These are phyloP conservation scores for Penstemon barbatus DNA, from an alignment of 257 asterid species.

Conservation along the genomic window DNA sequence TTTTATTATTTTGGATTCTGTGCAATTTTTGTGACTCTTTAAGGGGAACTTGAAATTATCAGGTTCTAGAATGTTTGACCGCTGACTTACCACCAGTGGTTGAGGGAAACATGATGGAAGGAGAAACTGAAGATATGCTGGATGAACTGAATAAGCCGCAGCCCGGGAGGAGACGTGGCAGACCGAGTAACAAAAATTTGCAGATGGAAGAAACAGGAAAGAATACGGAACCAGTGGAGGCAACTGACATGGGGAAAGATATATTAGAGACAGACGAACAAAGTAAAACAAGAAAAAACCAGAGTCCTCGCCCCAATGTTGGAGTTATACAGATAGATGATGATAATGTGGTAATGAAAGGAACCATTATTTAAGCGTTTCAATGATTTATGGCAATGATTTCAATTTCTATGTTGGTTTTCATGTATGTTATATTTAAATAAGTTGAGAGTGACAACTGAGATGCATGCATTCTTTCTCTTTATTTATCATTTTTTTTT, in stretches of 20 bases:
- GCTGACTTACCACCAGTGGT: conserved; percentile 55
- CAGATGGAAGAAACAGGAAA: conserved; percentile 23
- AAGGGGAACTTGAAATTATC: conserved; percentile 17
- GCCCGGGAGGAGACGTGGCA: conserved; percentile 13
- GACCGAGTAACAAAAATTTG: conserved; percentile 24
- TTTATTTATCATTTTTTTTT: too few species aligned
- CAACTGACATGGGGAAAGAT: not conserved
- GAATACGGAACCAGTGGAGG: conserved; percentile 13
- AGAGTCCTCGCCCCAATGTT: not conserved
- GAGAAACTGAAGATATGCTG: conserved; percentile 16
- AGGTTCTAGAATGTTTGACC: conserved; percentile 55
- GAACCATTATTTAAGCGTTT: not conserved
- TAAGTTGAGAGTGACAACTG: not conserved
- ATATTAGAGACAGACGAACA: not conserved
- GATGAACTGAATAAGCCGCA: conserved; percentile 24
- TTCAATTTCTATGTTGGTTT: not conserved
- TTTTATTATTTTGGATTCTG: not conserved
- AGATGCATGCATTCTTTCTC: not conserved
- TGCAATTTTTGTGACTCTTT: not conserved
- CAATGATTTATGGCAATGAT: too few species aligned
- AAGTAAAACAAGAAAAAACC: not conserved
- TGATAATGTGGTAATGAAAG: conserved; percentile 25
- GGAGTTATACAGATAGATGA: conserved; percentile 12
- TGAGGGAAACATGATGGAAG: conserved; percentile 40
- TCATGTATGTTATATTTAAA: not conserved